Evolutionary conservation across 331 rosid species (phyloP), one percentile per base, ranked within the genome.

Genomic region (Arachis monticola): DNA sequence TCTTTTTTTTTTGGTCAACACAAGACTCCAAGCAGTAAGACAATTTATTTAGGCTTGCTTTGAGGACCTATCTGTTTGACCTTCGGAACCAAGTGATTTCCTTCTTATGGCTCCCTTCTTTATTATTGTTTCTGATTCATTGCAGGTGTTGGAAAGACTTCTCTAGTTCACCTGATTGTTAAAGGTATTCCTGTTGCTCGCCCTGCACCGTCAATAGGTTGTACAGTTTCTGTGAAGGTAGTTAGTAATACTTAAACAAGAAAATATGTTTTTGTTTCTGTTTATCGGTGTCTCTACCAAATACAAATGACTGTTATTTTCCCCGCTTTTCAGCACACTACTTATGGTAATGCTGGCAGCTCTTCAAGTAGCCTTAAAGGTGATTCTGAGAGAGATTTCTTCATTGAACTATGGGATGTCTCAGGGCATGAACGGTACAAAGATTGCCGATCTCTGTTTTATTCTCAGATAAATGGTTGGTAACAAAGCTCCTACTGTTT

Each of bases 341-440:
- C 90, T 60, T 90, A 87, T 78, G 97, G 97, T 70, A 88, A 84
- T 78, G 83, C 87, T 11, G 96, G 92, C 70, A 92, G 97, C 87
- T 92, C 99, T 77, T 95, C 99, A 61, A 90, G 85, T 85, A 86
- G 93, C 84, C 85, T 95, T 57, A 86, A 85, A 64, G 91, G 97
- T 63, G 97, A 92, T 56, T 69, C 93, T 13, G 97, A 92, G 85
- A 92, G 99, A 81, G 93, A 91, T 73, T 92, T 95, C 79, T 95
- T 95, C 45, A 83, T 95, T 64, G 99, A 95, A 82, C 93, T 95
- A 59, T 95, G 99, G 99, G 99, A 95, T 75, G 92, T 95, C 70
- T 92, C 97, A 42, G 99, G 99, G 63, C 99, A 95, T 79, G 99
- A 95, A 14, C 93, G 97, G 64, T 95, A 92, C 88, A 88, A 90